Percentiles rank a stretch among this genome's conserved stretches.
Evolutionary conservation across 805 yeast genomes (phyloP).

Genomic region (Candida sanyiensis): DNA sequence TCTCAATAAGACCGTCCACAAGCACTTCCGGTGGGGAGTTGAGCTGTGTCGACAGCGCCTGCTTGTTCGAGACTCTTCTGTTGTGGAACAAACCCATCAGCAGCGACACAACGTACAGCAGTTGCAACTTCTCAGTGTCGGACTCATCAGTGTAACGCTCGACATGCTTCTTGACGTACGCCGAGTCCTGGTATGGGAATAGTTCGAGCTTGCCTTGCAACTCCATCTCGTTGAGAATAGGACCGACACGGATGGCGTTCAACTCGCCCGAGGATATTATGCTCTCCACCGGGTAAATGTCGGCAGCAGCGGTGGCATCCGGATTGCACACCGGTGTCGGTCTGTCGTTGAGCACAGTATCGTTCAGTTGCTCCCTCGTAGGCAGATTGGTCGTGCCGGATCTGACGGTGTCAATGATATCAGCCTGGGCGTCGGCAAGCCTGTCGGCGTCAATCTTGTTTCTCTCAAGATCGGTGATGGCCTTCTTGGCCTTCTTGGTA

Average conservation of each 20-base stretch:
- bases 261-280: conserved; percentile 68
- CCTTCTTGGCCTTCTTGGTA: conserved; percentile 92
- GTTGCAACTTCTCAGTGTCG: conserved; percentile 54
- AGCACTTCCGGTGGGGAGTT: conserved; percentile 68
- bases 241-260: conserved; percentile 54
- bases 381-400: conserved; percentile 70
- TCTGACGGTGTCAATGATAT: conserved; percentile 76
- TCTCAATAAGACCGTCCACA: conserved; percentile 62
- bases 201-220: conserved; percentile 44
- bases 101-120: conserved; percentile 75
- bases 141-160: conserved; percentile 34
- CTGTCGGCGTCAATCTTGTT: conserved; percentile 83
- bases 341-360: conserved; percentile 56
- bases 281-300: conserved; percentile 67
- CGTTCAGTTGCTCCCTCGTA: conserved; percentile 54
- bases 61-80: conserved; percentile 58
- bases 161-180: conserved; percentile 44
- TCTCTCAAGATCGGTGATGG: conserved; percentile 71
- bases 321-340: conserved; percentile 77
- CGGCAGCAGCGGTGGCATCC: conserved; percentile 79
- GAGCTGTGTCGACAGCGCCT: conserved; percentile 52
- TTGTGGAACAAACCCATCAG: conserved; percentile 74
- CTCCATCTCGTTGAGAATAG: conserved; percentile 52
- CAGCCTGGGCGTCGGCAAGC: conserved; percentile 67
- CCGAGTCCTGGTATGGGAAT: conserved; percentile 59